These are phyloP conservation scores for Akanthomyces lecanii DNA, from an alignment of 2,329 filamentous ascomycete species.

Conservation along the genomic window DNA sequence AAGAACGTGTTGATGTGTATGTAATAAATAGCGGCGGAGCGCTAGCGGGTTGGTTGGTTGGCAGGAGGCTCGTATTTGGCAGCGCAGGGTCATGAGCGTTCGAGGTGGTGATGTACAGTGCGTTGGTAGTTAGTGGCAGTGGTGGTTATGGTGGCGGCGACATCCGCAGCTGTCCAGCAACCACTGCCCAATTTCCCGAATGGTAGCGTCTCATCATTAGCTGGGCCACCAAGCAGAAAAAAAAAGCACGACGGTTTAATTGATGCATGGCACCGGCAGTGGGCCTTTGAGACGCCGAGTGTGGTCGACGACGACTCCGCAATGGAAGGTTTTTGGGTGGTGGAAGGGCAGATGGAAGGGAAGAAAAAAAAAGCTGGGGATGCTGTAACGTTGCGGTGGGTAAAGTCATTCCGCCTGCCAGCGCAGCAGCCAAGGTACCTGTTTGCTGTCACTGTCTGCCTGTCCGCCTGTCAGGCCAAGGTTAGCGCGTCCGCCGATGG, in stretches of 20 bases:
- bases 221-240: background rate
- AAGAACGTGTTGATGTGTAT: background rate
- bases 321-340: background rate
- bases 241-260: background rate
- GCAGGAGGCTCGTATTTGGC: constrained; percentile 10
- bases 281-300: background rate
- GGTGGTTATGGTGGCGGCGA: background rate
- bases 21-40: constrained; percentile 9
- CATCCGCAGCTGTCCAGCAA: background rate
- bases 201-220: background rate
- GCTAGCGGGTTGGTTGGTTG: constrained; percentile 17
- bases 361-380: constrained; percentile 18
- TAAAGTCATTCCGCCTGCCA: background rate
- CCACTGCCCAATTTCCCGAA: constrained; percentile 4
- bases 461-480: background rate
- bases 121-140: background rate
- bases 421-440: background rate
- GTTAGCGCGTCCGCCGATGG: background rate
- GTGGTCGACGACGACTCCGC: background rate
- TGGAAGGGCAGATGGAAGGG: background rate
- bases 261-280: background rate
- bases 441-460: no score
- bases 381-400: constrained; percentile 25
- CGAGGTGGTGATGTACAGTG: constrained; percentile 5
- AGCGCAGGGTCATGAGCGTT: background rate